These are phyloP conservation scores for Dothistroma pini DNA, from an alignment of 2,329 filamentous ascomycete genomes.

Conservation along the genomic window DNA sequence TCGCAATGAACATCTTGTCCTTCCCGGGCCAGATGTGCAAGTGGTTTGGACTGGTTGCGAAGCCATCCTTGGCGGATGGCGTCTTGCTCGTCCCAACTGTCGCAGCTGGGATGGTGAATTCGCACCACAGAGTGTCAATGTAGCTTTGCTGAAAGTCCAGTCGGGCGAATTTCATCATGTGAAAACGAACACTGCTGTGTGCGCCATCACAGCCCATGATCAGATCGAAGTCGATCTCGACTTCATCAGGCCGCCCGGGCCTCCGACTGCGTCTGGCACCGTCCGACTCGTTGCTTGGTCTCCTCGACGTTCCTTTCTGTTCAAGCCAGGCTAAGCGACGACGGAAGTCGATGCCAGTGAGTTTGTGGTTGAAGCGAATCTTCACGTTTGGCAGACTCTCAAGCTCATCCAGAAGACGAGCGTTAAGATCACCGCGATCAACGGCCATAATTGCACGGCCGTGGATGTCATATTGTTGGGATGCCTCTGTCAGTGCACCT, in stretches of 20 bases:
- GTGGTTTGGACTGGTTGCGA: constrained; percentile 84
- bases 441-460: constrained; percentile 80
- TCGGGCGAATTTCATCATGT: constrained; percentile 90
- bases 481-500: constrained; percentile 67
- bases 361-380: constrained; percentile 88
- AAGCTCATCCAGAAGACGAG: constrained; percentile 75
- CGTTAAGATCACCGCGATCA: constrained; percentile 80
- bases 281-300: constrained; percentile 15
- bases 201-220: constrained; percentile 94
- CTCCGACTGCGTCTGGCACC: constrained; percentile 22
- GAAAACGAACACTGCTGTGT: constrained; percentile 84
- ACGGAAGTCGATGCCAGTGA: constrained; percentile 83
- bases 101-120: constrained; percentile 69
- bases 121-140: constrained; percentile 96
- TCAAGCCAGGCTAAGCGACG: constrained; percentile 86
- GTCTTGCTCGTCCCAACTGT: constrained; percentile 38
- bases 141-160: constrained; percentile 94
- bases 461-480: constrained; percentile 88
- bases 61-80: constrained; percentile 47
- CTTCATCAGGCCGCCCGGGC: constrained; percentile 49
- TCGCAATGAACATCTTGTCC: constrained; percentile 97
- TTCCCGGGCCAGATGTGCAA: constrained; percentile 90
- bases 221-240: constrained; percentile 84
- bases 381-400: constrained; percentile 84
- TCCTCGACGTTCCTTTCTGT: constrained; percentile 26